Base-by-base conservation (phyloP, 371 early-diverging fungal species). In the Actinomortierella wolfii region DNA sequence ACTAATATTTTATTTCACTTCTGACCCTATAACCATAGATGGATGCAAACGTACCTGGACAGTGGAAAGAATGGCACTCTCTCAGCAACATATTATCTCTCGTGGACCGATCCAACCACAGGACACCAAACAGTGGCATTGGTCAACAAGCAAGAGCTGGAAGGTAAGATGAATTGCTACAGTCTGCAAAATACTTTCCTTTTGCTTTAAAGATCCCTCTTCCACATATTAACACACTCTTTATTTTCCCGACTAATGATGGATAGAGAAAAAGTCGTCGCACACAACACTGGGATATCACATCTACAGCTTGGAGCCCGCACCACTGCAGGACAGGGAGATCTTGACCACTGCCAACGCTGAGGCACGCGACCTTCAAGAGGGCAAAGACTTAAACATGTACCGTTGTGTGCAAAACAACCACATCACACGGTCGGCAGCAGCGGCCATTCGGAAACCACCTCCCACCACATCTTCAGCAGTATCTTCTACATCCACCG, bases 301-400 rank as follows among this genome's bases (percentile, higher is more conserved):
- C 15, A 73, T 73, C 21, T 73, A 73, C 49, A 73, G 74, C 23
- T 25, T 73, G 45, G 67, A 73, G 17, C 67, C 74, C n/a, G 62
- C 74, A 13, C 57, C 48, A 5, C 57, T 73, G 41, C 62, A 63
- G 39, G 74, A 73, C 40, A 29, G 54, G 11, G 47, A 67, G 39
- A 51, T 59, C 20, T 46, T 73, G 7, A 59, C 74, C 21, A 67
- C 52, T 20, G 42, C 55, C 43, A 73, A 73, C 46, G 42, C 54
- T 2, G 74, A 67, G 44, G 74, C 74, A 2, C 49, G 13, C 45
- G 58, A 59, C 25, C 59, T 73, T 46, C 74, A 73, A 47, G 40
- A 63, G 53, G 74, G 64, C 50, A 73, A 73, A 23, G 74, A 73
- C 46, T 39, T 73, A 41, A 73, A 67, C 39, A 7, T 42, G 0